These are phyloP conservation scores for Allium cepa DNA, from an alignment of 106 monocot genomes.

Conservation along the genomic window DNA sequence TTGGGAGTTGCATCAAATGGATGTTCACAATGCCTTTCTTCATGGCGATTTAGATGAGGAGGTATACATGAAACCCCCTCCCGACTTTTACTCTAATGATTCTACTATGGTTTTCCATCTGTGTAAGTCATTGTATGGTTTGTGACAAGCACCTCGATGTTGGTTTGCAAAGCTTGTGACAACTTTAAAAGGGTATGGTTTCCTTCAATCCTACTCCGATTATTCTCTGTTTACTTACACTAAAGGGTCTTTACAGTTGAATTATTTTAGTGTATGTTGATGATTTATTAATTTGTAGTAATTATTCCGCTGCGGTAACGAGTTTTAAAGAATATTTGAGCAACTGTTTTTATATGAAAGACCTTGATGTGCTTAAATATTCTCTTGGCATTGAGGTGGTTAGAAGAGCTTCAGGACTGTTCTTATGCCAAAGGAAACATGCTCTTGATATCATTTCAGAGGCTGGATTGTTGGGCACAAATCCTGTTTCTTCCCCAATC, in stretches of 20 bases:
- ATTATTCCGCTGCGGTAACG: too few species aligned
- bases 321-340: too few species aligned
- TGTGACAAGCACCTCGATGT: background rate
- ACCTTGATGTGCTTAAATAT: too few species aligned
- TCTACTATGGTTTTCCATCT: background rate
- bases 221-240: too few species aligned
- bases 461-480: conserved; percentile 1
- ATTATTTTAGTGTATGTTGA: background rate
- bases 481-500: background rate
- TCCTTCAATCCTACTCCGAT: background rate
- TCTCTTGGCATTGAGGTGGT: too few species aligned
- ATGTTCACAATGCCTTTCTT: too few species aligned
- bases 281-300: too few species aligned
- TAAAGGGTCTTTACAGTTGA: background rate
- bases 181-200: background rate
- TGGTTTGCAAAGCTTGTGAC: too few species aligned
- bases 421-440: too few species aligned
- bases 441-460: background rate
- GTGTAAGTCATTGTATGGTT: background rate
- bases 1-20: background rate
- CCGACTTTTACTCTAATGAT: background rate
- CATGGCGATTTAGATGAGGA: too few species aligned
- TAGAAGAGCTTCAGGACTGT: too few species aligned
- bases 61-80: background rate
- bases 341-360: too few species aligned